Evolutionary conservation across 73 alveolate species (phyloP).

Genomic region (Paramecium primaurelia): DNA sequence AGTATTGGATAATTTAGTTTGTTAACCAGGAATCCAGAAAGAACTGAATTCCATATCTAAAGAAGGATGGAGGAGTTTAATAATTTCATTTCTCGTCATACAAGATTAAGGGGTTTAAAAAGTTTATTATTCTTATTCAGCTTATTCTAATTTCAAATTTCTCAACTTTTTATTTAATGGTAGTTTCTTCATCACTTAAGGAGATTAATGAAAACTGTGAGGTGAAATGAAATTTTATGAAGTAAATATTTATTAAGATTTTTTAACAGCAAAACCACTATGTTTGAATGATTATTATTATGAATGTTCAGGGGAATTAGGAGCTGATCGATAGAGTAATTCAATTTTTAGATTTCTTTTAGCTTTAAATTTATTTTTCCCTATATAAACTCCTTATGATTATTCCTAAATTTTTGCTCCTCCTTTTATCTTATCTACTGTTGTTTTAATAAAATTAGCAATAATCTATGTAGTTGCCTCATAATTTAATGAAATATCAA

Average conservation of each 20-base stretch:
- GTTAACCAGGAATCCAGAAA: conserved; percentile 36
- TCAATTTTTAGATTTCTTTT: conserved; percentile 42
- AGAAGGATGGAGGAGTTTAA: neutral
- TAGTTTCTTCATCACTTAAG: neutral
- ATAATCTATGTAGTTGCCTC: neutral
- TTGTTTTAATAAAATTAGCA: neutral
- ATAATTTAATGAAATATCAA: neutral
- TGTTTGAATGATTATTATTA: neutral
- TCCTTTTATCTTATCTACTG: conserved; percentile 3
- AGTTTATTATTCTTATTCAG: neutral
- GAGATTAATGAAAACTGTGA: neutral
- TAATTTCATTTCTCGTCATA: neutral
- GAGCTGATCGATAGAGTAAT: conserved; percentile 41
- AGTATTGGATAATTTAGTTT: neutral
- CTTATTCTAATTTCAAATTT: neutral
- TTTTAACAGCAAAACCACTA: conserved; percentile 42
- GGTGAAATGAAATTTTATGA: neutral
- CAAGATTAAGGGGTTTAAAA: neutral
- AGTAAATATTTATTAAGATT: neutral
- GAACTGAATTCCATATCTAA: neutral
- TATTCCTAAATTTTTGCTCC: conserved; percentile 16
- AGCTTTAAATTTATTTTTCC: neutral
- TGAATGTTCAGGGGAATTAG: conserved; percentile 26
- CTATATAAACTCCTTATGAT: neutral
- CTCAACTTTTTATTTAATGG: neutral